Percentiles rank a stretch among this genome's conserved stretches.
phyloP scores from a whole-genome alignment of 129 eudicot species.

The Mikania micrantha region DNA sequence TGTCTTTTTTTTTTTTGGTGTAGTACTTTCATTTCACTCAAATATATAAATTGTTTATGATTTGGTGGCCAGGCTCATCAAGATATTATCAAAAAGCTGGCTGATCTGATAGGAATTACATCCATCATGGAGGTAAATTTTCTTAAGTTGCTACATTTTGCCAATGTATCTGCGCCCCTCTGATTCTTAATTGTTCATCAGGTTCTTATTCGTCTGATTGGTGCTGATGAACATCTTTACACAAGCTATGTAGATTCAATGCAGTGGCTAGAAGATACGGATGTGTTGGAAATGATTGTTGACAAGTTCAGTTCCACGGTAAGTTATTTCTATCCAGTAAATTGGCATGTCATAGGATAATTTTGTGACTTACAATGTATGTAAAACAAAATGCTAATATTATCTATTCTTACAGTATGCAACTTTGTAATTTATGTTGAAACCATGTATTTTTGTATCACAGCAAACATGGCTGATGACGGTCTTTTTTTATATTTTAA shows the following conservation, averaged over 20 bases:
- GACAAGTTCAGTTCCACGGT: conserved; percentile 92
- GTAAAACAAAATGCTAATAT: not conserved
- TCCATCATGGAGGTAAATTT: conserved; percentile 92
- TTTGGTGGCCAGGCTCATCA: conserved; percentile 59
- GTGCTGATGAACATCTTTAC: conserved; percentile 93
- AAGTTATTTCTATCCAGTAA: conserved; percentile 26
- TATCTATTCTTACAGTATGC: not conserved
- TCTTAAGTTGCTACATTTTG: not conserved
- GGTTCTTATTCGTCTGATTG: conserved; percentile 94
- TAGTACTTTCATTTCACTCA: not conserved
- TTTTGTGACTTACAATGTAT: not conserved
- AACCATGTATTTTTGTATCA: not conserved
- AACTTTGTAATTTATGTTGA: conserved; percentile 3
- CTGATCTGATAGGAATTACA: conserved; percentile 87
- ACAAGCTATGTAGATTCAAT: conserved; percentile 53
- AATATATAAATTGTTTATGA: not conserved
- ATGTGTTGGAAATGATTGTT: conserved; percentile 86
- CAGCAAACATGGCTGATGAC: not conserved
- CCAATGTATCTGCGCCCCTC: conserved; percentile 1
- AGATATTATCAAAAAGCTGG: conserved; percentile 71
- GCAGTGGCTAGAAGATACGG: conserved; percentile 87
- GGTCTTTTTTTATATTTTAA: not conserved
- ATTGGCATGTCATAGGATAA: not conserved
- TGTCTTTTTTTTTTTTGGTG: not conserved
- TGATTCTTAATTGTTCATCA: conserved; percentile 31